Conservation (phyloP, 345 rosid genomes). For the Arabidopsis suecica region DNA sequence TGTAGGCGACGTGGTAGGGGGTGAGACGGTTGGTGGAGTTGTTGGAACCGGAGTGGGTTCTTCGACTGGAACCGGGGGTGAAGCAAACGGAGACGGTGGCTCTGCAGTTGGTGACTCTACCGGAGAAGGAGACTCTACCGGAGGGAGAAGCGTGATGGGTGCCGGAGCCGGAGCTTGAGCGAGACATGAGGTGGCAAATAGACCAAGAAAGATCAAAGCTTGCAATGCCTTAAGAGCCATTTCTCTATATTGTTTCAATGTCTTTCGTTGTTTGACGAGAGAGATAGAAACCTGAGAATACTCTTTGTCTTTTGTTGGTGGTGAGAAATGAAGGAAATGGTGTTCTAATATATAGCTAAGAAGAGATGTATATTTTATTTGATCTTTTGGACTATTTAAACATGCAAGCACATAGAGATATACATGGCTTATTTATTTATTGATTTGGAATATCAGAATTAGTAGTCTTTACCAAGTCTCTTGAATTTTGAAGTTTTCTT, state of each 20-base stretch:
- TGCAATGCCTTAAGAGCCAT: constrained; percentile 58
- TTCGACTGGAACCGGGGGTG: constrained; percentile 26
- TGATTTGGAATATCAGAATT: constrained; percentile 14
- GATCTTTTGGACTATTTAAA: background rate
- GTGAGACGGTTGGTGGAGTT: constrained; percentile 35
- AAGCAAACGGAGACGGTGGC: constrained; percentile 33
- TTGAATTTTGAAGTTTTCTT: constrained; percentile 8
- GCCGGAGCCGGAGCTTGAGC: constrained; percentile 75
- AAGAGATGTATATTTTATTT: constrained; percentile 22
- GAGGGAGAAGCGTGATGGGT: constrained; percentile 37
- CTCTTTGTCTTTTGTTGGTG: constrained; percentile 42
- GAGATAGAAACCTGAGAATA: constrained; percentile 14
- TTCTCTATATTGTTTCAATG: constrained; percentile 20
- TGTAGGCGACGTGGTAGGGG: constrained; percentile 20
- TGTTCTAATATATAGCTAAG: constrained; percentile 13
- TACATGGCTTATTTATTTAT: constrained; percentile 6
- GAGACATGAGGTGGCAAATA: constrained; percentile 65
- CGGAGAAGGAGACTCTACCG: constrained; percentile 47
- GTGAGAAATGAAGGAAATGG: background rate
- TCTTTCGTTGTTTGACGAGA: constrained; percentile 27
- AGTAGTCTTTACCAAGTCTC: constrained; percentile 36
- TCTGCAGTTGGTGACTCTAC: constrained; percentile 46
- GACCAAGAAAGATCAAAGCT: constrained; percentile 63
- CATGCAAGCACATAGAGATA: constrained; percentile 41
- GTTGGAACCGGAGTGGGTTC: constrained; percentile 37